Conservation (phyloP, 805 yeast genomes). For the Cyberlindnera samutprakarnensis region DNA sequence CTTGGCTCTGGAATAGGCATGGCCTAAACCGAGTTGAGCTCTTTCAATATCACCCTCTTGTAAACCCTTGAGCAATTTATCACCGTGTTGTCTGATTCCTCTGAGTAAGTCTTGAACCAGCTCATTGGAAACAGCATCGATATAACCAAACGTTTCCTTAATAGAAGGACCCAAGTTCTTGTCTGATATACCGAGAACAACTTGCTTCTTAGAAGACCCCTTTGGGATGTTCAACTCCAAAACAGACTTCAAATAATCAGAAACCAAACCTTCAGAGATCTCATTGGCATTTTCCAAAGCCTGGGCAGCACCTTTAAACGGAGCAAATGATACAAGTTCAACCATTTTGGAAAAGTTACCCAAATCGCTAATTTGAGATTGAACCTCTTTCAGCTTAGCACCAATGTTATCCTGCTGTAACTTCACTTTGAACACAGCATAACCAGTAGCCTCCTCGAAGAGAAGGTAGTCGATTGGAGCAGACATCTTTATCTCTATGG, state of each 20-base stretch:
- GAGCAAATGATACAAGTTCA: constrained; percentile 92
- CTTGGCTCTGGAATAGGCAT: constrained; percentile 97
- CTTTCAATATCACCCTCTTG: constrained; percentile 94
- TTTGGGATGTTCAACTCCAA: constrained; percentile 88
- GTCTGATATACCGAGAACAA: constrained; percentile 84
- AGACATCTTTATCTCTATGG: too few species aligned
- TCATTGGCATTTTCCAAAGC: constrained; percentile 98
- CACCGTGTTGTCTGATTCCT: constrained; percentile 89
- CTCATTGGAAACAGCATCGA: constrained; percentile 88
- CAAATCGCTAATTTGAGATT: constrained; percentile 80
- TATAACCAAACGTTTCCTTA: constrained; percentile 81
- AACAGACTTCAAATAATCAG: constrained; percentile 84
- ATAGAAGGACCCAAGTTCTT: constrained; percentile 94
- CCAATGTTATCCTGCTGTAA: constrained; percentile 94
- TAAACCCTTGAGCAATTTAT: constrained; percentile 81
- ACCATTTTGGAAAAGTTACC: constrained; percentile 85
- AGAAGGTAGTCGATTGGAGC: constrained; percentile 78
- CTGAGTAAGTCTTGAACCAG: constrained; percentile 91
- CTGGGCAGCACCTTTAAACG: constrained; percentile 99
- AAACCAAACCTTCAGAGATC: constrained; percentile 92
- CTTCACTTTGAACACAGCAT: constrained; percentile 90
- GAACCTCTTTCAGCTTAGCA: constrained; percentile 87
- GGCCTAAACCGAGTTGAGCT: constrained; percentile 98
- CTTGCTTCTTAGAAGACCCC: constrained; percentile 51
- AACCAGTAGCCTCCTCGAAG: constrained; percentile 98